Conservation (phyloP, 768 basidiomycete genomes). For the Gelatoporia subvermispora region DNA sequence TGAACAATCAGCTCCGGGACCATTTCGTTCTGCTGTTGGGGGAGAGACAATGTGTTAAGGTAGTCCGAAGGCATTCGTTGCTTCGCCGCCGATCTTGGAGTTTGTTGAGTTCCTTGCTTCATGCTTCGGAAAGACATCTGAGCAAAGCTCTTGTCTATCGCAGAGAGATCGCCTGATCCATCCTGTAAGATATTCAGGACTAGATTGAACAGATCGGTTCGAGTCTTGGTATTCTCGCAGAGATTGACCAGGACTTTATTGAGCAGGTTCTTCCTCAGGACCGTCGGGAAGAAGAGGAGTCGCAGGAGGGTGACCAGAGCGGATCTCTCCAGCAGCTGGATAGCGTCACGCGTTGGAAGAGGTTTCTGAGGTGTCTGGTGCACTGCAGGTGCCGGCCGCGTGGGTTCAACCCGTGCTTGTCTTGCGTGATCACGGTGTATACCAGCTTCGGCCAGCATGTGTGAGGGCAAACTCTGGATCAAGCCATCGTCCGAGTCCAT, state of each 20-base stretch:
- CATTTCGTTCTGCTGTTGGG: slow-evolving; percentile 63
- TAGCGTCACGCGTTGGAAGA: slow-evolving; percentile 71
- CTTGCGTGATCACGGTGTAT: slow-evolving; percentile 53
- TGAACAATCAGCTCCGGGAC: slow-evolving; percentile 93
- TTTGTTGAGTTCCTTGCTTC: slow-evolving; percentile 39
- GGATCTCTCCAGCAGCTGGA: slow-evolving; percentile 86
- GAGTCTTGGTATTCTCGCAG: slow-evolving; percentile 90
- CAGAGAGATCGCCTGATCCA: slow-evolving; percentile 86
- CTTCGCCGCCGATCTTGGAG: slow-evolving; percentile 55
- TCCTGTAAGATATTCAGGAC: slow-evolving; percentile 93
- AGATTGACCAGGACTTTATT: slow-evolving; percentile 91
- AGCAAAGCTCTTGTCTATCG: slow-evolving; percentile 90
- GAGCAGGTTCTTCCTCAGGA: slow-evolving; percentile 76
- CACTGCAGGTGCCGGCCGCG: slow-evolving; percentile 8
- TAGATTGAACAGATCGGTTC: slow-evolving; percentile 90
- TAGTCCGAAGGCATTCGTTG: slow-evolving; percentile 59
- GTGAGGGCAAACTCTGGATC: slow-evolving; percentile 73
- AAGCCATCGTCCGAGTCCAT: slow-evolving; percentile 86
- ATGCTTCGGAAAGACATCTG: slow-evolving; percentile 76
- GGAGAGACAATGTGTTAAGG: slow-evolving; percentile 42
- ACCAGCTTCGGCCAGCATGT: slow-evolving; percentile 82
- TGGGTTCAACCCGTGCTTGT: not conserved
- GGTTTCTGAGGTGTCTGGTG: slow-evolving; percentile 42
- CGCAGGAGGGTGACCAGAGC: slow-evolving; percentile 88
- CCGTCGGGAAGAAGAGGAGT: slow-evolving; percentile 94